Evolutionary conservation across 83 land plant species (phyloP), one percentile per base, ranked within the genome.

Genomic region (Picea engelmannii): DNA sequence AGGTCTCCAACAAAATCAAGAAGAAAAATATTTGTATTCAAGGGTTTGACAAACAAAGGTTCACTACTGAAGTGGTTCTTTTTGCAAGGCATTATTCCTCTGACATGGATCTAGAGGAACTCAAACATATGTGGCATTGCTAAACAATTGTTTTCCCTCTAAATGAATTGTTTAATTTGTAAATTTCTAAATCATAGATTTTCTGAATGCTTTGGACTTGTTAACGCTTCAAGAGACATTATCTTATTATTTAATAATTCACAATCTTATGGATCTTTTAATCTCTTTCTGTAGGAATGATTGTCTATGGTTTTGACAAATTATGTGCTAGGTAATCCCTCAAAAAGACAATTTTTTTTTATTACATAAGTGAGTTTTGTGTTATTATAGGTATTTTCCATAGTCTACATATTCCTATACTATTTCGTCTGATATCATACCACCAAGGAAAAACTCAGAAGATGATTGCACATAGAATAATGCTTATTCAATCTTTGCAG

Each of bases 271-370:
- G 9, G 55, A 49, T 35, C 16, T n/a, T 65, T 40, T 52, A 17
- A 49, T 49, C 55, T 49, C 1, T 49, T 42, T 42, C 2, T 59
- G 27, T 71, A 85, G 85, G 85, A 18, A n/a, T 63, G 70, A 67
- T 83, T 79, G 84, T 85, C 25, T 92, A 83, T 78, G 62, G 74
- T 58, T 86, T 92, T 17, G 95, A 92, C 67, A 88, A 91, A 87
- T 85, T 89, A 73, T 81, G 89, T 82, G 47, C 90, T 44, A 87
- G 90, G 92, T 91, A 79, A 64, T 38, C 61, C 25, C 38, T 52
- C 35, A 27, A 35, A 21, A 6, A 75, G 31, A 23, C 23, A 21
- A 18, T n/a, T n/a, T n/a, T n/a, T n/a, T n/a, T 11, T 12, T 21
- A 15, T 31, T 52, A 75, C 21, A 49, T 24, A 9, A 73, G 24